Evolutionary conservation across 768 basidiomycete genomes (phyloP).

Genomic region (Dendrothele bispora): DNA sequence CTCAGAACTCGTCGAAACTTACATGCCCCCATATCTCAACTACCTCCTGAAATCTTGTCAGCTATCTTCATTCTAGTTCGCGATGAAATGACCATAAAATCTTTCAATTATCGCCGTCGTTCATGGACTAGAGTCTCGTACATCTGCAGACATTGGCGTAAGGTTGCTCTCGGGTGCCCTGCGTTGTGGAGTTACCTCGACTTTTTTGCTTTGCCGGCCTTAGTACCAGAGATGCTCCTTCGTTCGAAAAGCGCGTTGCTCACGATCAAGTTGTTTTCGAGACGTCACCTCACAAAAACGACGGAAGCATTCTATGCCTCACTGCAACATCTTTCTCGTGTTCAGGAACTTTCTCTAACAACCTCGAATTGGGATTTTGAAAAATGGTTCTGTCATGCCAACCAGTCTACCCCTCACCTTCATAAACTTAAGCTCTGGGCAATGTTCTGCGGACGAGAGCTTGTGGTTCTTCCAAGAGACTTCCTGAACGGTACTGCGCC

Average conservation of each 20-base stretch:
- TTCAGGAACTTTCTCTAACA: slow-evolving; percentile 30
- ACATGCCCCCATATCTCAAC: slow-evolving; percentile 33
- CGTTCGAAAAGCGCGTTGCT: slow-evolving; percentile 44
- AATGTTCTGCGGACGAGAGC: slow-evolving; percentile 15
- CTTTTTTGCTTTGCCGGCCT: slow-evolving; percentile 30
- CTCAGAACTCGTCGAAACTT: slow-evolving; percentile 37
- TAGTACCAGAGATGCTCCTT: slow-evolving; percentile 42
- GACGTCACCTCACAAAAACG: slow-evolving; percentile 24
- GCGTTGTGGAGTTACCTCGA: slow-evolving; percentile 39
- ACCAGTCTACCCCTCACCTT: slow-evolving; percentile 30
- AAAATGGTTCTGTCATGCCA: slow-evolving; percentile 23
- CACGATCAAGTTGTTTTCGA: slow-evolving; percentile 23
- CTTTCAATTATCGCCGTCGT: slow-evolving; percentile 27
- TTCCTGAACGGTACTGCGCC: slow-evolving; percentile 33
- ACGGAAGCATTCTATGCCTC: slow-evolving; percentile 27
- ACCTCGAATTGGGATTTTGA: slow-evolving; percentile 22
- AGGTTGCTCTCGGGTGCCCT: slow-evolving; percentile 39
- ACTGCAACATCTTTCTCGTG: slow-evolving; percentile 31
- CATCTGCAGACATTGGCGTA: slow-evolving; percentile 42
- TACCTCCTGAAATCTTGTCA: slow-evolving; percentile 44
- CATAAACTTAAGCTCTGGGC: slow-evolving; percentile 25
- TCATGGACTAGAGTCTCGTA: slow-evolving; percentile 38
- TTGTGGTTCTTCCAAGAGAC: slow-evolving; percentile 20
- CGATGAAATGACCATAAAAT: slow-evolving; percentile 3
- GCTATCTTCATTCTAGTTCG: slow-evolving; percentile 34